Base-by-base conservation (phyloP, 2,329 filamentous ascomycete species). In the Exophiala mesophila region DNA sequence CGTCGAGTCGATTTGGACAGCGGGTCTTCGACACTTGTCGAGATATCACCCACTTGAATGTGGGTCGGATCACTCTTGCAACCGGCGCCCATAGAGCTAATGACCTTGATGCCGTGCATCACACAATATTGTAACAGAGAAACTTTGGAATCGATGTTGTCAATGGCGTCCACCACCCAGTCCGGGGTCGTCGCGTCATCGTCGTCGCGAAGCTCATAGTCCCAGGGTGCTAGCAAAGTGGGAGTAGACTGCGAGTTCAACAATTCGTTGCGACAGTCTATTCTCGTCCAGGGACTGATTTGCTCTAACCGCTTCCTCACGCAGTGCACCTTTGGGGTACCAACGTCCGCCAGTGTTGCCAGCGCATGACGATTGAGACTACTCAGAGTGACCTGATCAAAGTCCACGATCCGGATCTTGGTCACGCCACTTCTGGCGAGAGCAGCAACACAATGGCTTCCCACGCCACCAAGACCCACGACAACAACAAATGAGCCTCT, bases 141-240 rank as follows among this genome's bases (percentile, higher is more conserved):
- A 3, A 98, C 90, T 68, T 98, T 98, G 40, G 88, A 94, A 38
- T 95, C 87, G 50, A 98, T 97, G 60, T 98, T 97, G 65, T 98
- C 92, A 54, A 98, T 98, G 16, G 90, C 94, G 65, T 98, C 92
- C 24, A 98, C 79, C n/a, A 98, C 80, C 58, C 83, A 98, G 56
- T 90, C 83, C 1, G 89, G 88, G 56, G 74, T 74, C 34, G 57
- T 61, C 23, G 59, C 57, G 13, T 64, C 61, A 5, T 60, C 57
- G 20, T 63, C 59, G 75, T 77, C 12, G 71, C 79, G 4, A 65
- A 71, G 30, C 68, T 69, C 19, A 50, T 63, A 53, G 9, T 70
- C 65, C 81, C 87, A 88, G 0, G 78, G 71, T 0, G 69, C 78
- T 30, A 98, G 69, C 49, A 96, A 69, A 8, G 67, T 61, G 5